Evolutionary conservation across 192 early-diverging fungal species (phyloP).

Genomic region (Glomus cerebriforme): DNA sequence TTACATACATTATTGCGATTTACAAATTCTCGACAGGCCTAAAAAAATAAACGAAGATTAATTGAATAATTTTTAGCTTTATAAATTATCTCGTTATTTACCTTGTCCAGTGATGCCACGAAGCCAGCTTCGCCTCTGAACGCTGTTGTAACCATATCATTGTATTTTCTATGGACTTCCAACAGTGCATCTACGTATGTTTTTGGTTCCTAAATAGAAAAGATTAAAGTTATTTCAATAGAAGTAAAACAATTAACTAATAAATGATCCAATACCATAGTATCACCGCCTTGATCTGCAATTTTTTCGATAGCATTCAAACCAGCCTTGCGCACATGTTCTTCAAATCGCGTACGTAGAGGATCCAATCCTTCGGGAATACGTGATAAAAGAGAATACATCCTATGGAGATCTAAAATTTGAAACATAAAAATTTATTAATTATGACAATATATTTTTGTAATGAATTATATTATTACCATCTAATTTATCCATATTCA

Average conservation of each 20-base stretch:
- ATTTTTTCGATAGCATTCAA: constrained; percentile 79
- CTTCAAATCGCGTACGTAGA: constrained; percentile 74
- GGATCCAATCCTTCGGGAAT: constrained; percentile 84
- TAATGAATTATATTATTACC: constrained; percentile 22
- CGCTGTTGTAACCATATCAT: constrained; percentile 71
- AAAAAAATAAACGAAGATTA: background rate
- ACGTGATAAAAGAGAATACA: constrained; percentile 81
- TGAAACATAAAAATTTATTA: background rate
- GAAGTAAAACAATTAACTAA: background rate
- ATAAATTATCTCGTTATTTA: background rate
- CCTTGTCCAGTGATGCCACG: constrained; percentile 89
- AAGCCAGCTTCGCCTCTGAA: constrained; percentile 87
- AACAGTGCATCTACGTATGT: constrained; percentile 87
- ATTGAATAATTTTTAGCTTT: background rate
- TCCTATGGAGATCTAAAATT: constrained; percentile 69
- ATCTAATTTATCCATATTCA: constrained; percentile 85
- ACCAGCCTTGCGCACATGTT: constrained; percentile 79
- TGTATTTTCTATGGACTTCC: constrained; percentile 84
- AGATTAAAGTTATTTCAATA: background rate
- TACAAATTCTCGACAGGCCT: constrained; percentile 86
- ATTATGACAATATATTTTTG: background rate
- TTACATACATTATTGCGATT: constrained; percentile 89
- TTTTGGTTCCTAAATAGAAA: constrained; percentile 62
- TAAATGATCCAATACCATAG: constrained; percentile 42
- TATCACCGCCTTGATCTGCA: constrained; percentile 57